Percentiles rank a stretch among this genome's conserved stretches.
Evolutionary conservation across 805 yeast species (phyloP).

Genomic region (Saccharomycopsis sp.): DNA sequence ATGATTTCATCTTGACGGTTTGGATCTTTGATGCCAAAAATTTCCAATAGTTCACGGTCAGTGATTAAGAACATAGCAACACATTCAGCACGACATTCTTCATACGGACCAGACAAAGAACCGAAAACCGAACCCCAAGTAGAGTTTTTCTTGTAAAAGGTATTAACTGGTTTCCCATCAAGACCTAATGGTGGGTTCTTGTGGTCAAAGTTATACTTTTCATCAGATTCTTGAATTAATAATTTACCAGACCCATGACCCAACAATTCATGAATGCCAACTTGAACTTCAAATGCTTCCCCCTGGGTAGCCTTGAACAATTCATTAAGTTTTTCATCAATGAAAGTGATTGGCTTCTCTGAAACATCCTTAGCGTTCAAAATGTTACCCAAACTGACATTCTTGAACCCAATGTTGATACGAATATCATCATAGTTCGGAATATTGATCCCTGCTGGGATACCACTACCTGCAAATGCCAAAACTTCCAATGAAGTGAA

Average conservation of each 20-base stretch:
- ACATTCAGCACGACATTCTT: slow-evolving; percentile 89
- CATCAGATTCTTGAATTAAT: slow-evolving; percentile 51
- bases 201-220: slow-evolving; percentile 65
- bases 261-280: slow-evolving; percentile 83
- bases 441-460: slow-evolving; percentile 89
- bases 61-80: slow-evolving; percentile 79
- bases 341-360: slow-evolving; percentile 63
- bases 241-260: slow-evolving; percentile 92
- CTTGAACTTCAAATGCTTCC: slow-evolving; percentile 87
- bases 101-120: slow-evolving; percentile 73
- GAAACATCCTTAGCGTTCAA: slow-evolving; percentile 65
- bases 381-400: slow-evolving; percentile 84
- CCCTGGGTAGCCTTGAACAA: slow-evolving; percentile 64
- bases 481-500: slow-evolving; percentile 85
- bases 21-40: slow-evolving; percentile 58
- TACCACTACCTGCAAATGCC: slow-evolving; percentile 84
- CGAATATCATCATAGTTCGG: slow-evolving; percentile 91
- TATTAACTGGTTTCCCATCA: slow-evolving; percentile 52
- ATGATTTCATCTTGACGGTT: slow-evolving; percentile 58
- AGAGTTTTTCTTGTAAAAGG: slow-evolving; percentile 73
- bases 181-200: slow-evolving; percentile 54
- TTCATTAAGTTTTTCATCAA: slow-evolving; percentile 44
- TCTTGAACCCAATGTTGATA: slow-evolving; percentile 77
- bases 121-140: slow-evolving; percentile 83
- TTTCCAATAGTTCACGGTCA: slow-evolving; percentile 56